Conservation (phyloP, 1,284 basidiomycete species). For the Marasmius tenuissimus region DNA sequence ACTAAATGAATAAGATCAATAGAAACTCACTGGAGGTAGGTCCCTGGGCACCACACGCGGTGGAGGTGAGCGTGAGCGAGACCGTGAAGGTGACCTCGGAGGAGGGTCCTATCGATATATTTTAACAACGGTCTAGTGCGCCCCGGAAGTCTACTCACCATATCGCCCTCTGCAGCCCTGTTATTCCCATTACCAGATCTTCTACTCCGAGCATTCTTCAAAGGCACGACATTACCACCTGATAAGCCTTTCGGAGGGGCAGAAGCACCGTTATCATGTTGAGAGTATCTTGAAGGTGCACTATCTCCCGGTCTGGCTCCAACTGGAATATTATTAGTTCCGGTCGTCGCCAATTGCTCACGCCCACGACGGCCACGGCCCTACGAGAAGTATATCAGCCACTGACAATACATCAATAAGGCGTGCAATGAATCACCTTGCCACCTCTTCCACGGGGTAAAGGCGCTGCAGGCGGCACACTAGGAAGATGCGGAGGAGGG, state of each 20-base stretch:
- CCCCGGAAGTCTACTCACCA: not conserved
- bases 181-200: not conserved
- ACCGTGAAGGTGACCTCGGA: not conserved
- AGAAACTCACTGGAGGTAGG: not conserved
- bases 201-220: not conserved
- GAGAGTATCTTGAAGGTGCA: not conserved
- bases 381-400: not conserved
- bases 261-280: not conserved
- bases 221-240: not conserved
- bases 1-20: not conserved
- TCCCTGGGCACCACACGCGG: not conserved
- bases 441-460: not conserved
- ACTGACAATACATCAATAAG: not conserved
- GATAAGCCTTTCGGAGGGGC: not conserved
- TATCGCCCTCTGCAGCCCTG: not conserved
- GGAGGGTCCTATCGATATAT: not conserved
- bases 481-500: not conserved
- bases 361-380: slow-evolving; percentile 3
- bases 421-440: not conserved
- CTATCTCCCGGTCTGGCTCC: not conserved
- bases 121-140: not conserved
- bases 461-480: not conserved
- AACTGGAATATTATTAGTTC: slow-evolving; percentile 13
- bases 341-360: not conserved
- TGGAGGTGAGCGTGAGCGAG: not conserved